These are phyloP conservation scores for Paspalum notatum DNA, from an alignment of 176 grass and related monocot genomes.

Conservation along the genomic window DNA sequence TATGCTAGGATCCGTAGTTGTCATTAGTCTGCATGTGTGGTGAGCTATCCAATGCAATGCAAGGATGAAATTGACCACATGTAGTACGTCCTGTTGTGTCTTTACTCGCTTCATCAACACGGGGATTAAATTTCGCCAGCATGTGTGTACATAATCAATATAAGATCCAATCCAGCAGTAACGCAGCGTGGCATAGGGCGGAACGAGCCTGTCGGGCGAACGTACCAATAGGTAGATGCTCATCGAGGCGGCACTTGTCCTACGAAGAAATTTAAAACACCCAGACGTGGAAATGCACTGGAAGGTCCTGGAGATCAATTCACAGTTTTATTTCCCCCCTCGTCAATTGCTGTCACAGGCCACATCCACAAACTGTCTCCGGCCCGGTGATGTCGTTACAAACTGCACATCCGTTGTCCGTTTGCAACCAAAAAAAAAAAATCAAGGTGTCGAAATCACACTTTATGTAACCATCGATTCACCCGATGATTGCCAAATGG, in stretches of 20 bases:
- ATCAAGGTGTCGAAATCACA: slow-evolving; percentile 10
- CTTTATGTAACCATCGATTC: not conserved
- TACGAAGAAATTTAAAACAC: not conserved
- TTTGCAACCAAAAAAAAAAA: not conserved
- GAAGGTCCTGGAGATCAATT: not conserved
- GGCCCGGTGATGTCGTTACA: not conserved
- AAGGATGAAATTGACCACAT: not conserved
- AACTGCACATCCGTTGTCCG: not conserved
- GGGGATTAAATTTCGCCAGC: slow-evolving; percentile 1
- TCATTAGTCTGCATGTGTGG: not conserved
- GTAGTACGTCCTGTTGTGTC: not conserved
- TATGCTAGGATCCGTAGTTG: not conserved
- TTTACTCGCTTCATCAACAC: too few species aligned
- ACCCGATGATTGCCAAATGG: not conserved
- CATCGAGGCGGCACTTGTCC: not conserved
- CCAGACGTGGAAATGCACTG: not conserved
- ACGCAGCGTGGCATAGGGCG: not conserved
- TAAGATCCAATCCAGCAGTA: not conserved
- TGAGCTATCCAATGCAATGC: not conserved
- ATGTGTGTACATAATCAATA: not conserved
- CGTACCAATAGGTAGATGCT: not conserved
- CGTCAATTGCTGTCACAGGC: not conserved
- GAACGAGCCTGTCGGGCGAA: not conserved
- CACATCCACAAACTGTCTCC: not conserved
- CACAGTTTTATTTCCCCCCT: too few species aligned